A percentile compares a stretch with the other conserved stretches of the same genome.
Conservation (phyloP, 306 rosid genomes). For the Psophocarpus tetragonolobus region DNA sequence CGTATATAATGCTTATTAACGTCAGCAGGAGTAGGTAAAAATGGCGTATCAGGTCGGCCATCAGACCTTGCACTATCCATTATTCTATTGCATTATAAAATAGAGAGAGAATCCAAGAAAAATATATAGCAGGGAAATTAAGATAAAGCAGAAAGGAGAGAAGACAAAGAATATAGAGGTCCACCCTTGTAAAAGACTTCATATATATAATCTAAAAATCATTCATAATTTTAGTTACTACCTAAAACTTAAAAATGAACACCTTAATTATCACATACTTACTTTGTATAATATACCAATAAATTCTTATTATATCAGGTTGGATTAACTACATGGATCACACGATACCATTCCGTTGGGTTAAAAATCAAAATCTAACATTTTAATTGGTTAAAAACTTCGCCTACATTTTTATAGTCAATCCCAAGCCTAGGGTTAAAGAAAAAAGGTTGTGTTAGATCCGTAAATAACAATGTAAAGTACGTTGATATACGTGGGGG, state of each 20-base stretch:
- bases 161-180: background rate
- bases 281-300: background rate
- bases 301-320: background rate
- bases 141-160: background rate
- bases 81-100: slow-evolving; percentile 39
- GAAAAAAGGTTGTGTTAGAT: too few relatives aligned
- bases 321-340: too few relatives aligned
- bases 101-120: background rate
- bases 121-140: background rate
- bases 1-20: slow-evolving; percentile 31
- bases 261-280: background rate
- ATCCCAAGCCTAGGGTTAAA: too few relatives aligned
- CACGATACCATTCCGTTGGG: background rate
- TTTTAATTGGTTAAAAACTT: background rate
- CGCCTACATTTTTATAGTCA: too few relatives aligned
- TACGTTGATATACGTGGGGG: background rate
- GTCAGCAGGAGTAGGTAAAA: slow-evolving; percentile 57
- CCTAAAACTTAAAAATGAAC: background rate
- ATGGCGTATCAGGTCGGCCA: slow-evolving; percentile 64
- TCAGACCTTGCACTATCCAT: slow-evolving; percentile 44
- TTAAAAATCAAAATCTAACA: too few relatives aligned
- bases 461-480: background rate
- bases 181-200: background rate
- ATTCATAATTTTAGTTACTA: background rate
- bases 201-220: background rate